Base-by-base conservation (phyloP, 257 asterid species). In the Phtheirospermum japonicum region DNA sequence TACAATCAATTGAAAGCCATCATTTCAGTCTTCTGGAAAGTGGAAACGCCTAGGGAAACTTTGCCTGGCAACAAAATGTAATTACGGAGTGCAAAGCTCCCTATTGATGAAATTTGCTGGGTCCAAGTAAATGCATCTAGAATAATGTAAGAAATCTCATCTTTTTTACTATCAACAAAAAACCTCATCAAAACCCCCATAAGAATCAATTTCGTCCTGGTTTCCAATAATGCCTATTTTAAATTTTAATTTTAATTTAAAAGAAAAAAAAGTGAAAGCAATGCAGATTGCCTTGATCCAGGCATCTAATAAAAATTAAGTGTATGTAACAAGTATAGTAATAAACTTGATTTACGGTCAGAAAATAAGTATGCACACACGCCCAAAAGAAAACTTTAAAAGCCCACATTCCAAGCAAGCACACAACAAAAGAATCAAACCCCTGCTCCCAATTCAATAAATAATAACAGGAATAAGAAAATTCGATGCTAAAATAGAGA, bases 1-100 rank as follows among this genome's bases (percentile, higher is more conserved):
- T 85, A 89, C 95, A 76, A 87, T 85, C 89, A 78, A 76, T 50
- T 76, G 80, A 82, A 77, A 74, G 84, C 85, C 96, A 87, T 79
- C 87, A 75, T 80, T 82, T 80, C 86, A 71, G 83, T 69, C 94
- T 79, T 85, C 96, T 70, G 80, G 85, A 76, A 78, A 76, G 80
- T 68, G 79, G 83, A 76, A 71, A 79, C 77, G 75, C 85, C 75
- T 77, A 82, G 73, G 70, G 73, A 60, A 80, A 76, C 81, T 73
- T 83, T 73, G 71, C 90, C 92, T 70, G 85, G 80, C 74, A 79
- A 75, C 78, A 82, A 72, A 82, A 63, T 58, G 80, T 74, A 71
- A 71, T 62, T 53, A 74, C 57, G 36, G 69, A 71, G 80, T 69
- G 76, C 79, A 73, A 55, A 68, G 71, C 76, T 72, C 82, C 79